Base-by-base conservation (phyloP, 2,329 filamentous ascomycete genomes). In the Cladorrhinum sp. region DNA sequence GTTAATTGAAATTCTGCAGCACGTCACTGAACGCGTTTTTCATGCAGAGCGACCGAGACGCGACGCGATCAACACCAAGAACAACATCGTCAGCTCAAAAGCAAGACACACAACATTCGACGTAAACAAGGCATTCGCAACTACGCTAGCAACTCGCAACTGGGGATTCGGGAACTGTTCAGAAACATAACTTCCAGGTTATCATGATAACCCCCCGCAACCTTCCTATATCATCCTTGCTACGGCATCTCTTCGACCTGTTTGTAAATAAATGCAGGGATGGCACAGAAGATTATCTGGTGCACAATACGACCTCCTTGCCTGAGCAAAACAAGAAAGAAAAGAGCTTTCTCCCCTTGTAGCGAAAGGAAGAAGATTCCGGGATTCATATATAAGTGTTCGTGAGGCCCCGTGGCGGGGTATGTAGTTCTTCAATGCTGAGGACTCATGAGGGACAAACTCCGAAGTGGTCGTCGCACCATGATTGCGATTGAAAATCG, bases 1-100 rank as follows among this genome's bases (percentile, higher is more conserved):
- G 42, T 62, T 55, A 55, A 57, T 62, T 57, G 55, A 64, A 21
- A 51, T 51, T 50, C 52, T 58, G 62, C 60, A 62, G 64, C 62
- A 61, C 63, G 59, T 57, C 58, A 62, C 26, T 46, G 30, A 33
- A 60, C 63, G 59, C 61, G 59, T 49, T 48, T 53, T 55, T 21
- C 9, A 55, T 60, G 56, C 54, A 52, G 50, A 20, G 53, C 51
- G 36, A 16, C 42, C n/a, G 36, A 26, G 20, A 62, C 61, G 59
- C 59, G 64, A 63, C 64, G 60, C 62, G 62, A 54, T 51, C 20
- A 12, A 49, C 42, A 46, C 42, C 42, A 51, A 21, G 28, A 39
- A 30, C 21, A 56, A 36, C 5, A 46, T 46, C 10, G n/a, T 46
- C 42, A 46, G 16, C 42, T 36, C 33, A 52, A 42, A n/a, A 42